Evolutionary conservation across 495 filamentous ascomycete species (phyloP).

Genomic region (Hypoxylon lenormandii): DNA sequence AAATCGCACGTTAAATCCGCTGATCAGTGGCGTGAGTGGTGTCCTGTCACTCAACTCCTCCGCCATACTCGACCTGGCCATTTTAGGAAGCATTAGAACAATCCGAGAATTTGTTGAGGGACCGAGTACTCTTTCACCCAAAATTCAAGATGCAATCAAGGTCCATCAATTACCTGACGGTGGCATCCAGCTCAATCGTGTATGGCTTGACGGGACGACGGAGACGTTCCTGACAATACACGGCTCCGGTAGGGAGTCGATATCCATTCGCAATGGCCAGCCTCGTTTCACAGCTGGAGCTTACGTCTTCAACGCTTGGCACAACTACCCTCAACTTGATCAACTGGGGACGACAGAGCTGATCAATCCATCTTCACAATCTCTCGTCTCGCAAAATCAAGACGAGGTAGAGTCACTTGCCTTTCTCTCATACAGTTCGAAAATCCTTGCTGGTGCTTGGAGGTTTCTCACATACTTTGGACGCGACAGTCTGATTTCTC

Average conservation of each 20-base stretch:
- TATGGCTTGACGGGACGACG: conserved; percentile 73
- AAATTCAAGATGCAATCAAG: conserved; percentile 65
- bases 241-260: conserved; percentile 29
- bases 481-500: conserved; percentile 71
- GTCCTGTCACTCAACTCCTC: conserved; percentile 68
- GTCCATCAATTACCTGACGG: conserved; percentile 52
- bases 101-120: conserved; percentile 73
- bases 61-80: conserved; percentile 64
- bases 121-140: conserved; percentile 61
- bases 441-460: conserved; percentile 74
- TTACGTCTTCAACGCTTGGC: conserved; percentile 69
- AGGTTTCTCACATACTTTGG: conserved; percentile 76
- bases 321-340: conserved; percentile 71
- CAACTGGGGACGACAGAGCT: conserved; percentile 64
- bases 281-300: conserved; percentile 63
- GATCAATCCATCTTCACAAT: conserved; percentile 60
- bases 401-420: conserved; percentile 66
- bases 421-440: conserved; percentile 72
- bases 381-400: conserved; percentile 59
- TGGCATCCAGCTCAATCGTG: conserved; percentile 61
- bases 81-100: conserved; percentile 70
- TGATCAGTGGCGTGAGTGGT: conserved; percentile 65
- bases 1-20: conserved; percentile 51
- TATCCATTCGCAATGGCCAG: conserved; percentile 57
- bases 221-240: conserved; percentile 63